Conservation (phyloP, 1,284 basidiomycete species). For the Hemileia vastatrix region DNA sequence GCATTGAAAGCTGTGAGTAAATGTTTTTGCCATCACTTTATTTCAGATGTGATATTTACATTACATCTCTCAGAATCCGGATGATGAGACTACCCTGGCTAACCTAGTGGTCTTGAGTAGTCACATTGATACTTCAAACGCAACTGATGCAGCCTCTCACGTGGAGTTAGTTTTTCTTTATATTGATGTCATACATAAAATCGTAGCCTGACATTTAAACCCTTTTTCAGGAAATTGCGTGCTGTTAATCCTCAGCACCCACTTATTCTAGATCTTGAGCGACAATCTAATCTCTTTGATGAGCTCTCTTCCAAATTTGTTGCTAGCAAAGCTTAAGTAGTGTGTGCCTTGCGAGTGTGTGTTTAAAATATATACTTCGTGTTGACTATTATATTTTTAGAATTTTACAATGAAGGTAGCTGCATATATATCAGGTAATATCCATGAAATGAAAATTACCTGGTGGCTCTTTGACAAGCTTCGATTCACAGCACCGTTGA, state of each 20-base stretch:
- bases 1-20: constrained; percentile 49
- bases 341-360: too few species aligned
- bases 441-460: too few species aligned
- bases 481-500: too few species aligned
- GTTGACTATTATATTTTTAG: too few species aligned
- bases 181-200: background rate
- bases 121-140: background rate
- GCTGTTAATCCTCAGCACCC: constrained; percentile 16
- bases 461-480: too few species aligned
- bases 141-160: background rate
- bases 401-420: too few species aligned
- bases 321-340: constrained; percentile 13
- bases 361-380: too few species aligned
- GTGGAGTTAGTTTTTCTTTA: background rate
- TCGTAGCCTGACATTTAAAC: background rate
- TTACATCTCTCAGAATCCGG: constrained; percentile 4
- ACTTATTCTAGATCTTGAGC: constrained; percentile 10
- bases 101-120: constrained; percentile 10
- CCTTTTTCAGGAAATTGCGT: constrained; percentile 8
- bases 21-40: background rate
- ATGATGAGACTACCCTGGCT: constrained; percentile 15
- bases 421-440: too few species aligned
- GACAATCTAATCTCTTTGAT: constrained; percentile 20
- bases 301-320: constrained; percentile 15
- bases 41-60: background rate